Base-by-base conservation (phyloP, 345 rosid species). In the Eucalyptus curtisii region DNA sequence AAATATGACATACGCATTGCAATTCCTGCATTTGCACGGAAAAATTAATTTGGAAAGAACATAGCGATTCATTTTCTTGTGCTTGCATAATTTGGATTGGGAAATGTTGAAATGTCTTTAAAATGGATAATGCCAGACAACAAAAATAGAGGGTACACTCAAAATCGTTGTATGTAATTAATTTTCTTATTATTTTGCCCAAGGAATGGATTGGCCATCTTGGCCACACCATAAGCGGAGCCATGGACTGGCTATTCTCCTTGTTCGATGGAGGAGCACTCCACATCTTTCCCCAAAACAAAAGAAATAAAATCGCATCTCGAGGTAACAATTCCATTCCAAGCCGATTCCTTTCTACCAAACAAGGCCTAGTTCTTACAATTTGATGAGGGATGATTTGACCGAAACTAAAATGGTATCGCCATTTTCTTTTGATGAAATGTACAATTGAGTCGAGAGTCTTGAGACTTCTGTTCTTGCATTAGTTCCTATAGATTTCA, bases 21-120 rank as follows among this genome's bases (percentile, higher is more conserved):
- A 19, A 3, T 52, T 52, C 57, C 0, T 3, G 5, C 57, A 52
- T 19, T 52, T 52, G 10, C 57, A 7, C 5, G 0, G 24, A 52
- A 52, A 52, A 52, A 19, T 52, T 19, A 19, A 52, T 52, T 52
- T 7, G 24, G 4, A 7, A 52, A 52, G 4, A 52, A 52, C 57
- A 52, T 52, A 4, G 57, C 5, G 2, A 52, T 19, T 52, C 24
- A 2, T 0, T 52, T 52, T 52, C 57, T 52, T 9, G 5, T 52
- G 57, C 57, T 52, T 19, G 57, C 57, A 52, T 52, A 52, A 7
- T 52, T 52, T 52, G 57, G 0, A 52, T 52, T 19, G 57, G 24
- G 19, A 52, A 9, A 0, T 52, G 24, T 19, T 52, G 7, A 52
- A 52, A 0, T 52, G 55, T 19, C 55, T 52, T 52, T 52, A 52